phyloP scores from a whole-genome alignment of 306 rosid genomes.

The Castanea mollissima region DNA sequence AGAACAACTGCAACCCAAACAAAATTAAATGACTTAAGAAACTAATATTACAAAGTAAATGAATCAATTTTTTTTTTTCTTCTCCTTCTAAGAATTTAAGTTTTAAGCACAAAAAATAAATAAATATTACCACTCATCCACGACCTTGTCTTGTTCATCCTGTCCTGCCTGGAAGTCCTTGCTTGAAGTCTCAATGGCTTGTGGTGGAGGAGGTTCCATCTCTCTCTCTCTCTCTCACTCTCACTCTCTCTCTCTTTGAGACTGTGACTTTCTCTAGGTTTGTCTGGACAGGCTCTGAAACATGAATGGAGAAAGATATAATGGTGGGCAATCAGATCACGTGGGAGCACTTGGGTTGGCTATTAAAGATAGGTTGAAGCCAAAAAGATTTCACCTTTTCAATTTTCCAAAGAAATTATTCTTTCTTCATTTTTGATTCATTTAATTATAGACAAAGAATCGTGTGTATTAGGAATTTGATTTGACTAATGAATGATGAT shows the following conservation, averaged over 20 bases:
- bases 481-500: not conserved
- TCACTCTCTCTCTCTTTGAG: not conserved
- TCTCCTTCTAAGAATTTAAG: not conserved
- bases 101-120: not conserved
- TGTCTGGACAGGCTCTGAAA: not conserved
- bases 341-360: slow-evolving; percentile 14
- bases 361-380: not conserved
- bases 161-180: slow-evolving; percentile 21
- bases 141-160: slow-evolving; percentile 45
- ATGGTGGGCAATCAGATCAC: not conserved
- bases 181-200: slow-evolving; percentile 52
- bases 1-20: slow-evolving; percentile 54
- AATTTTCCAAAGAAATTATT: not conserved
- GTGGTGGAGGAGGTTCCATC: slow-evolving; percentile 77
- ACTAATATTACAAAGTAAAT: not conserved
- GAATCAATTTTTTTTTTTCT: not conserved
- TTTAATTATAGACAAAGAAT: not conserved
- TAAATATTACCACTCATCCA: slow-evolving; percentile 48
- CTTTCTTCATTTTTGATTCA: not conserved
- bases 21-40: not conserved
- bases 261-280: not conserved
- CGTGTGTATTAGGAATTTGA: not conserved
- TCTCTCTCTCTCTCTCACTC: slow-evolving; percentile 8
- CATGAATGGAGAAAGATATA: not conserved
- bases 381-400: slow-evolving; percentile 4